Evolutionary conservation across 2,329 filamentous ascomycete species (phyloP).

Genomic region (Elsinoe necatrix): DNA sequence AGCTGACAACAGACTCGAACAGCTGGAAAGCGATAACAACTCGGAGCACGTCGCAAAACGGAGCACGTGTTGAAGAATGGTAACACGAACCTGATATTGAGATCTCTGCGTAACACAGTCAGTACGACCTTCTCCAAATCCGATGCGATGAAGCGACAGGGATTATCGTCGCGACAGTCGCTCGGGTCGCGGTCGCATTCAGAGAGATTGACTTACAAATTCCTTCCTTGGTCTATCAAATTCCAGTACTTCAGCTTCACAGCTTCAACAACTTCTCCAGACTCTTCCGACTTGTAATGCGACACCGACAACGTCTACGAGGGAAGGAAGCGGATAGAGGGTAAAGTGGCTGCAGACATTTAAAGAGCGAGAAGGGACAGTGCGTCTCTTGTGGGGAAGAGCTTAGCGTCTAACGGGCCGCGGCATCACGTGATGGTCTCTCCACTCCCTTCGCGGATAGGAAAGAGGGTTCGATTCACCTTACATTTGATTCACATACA

Average conservation of each 20-base stretch:
- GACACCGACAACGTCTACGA: conserved; percentile 11
- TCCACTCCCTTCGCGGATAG: not conserved
- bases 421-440: not conserved
- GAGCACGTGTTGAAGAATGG: not conserved
- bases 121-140: not conserved
- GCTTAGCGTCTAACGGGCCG: not conserved
- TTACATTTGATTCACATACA: too few relatives aligned
- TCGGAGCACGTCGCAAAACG: not conserved
- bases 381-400: conserved; percentile 1
- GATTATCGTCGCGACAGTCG: not conserved
- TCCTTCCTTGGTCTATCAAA: not conserved
- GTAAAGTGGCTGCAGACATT: not conserved
- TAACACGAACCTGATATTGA: conserved; percentile 1
- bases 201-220: not conserved
- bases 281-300: conserved; percentile 8
- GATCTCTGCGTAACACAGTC: not conserved
- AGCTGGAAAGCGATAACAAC: not conserved
- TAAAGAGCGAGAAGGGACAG: conserved; percentile 1
- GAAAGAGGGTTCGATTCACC: too few relatives aligned
- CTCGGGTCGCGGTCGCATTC: not conserved
- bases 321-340: not conserved
- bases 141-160: not conserved
- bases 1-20: not conserved
- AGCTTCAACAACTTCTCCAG: conserved; percentile 1
- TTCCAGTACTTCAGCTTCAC: not conserved